Conservation (phyloP, 768 basidiomycete genomes). For the Boletus insuetus region DNA sequence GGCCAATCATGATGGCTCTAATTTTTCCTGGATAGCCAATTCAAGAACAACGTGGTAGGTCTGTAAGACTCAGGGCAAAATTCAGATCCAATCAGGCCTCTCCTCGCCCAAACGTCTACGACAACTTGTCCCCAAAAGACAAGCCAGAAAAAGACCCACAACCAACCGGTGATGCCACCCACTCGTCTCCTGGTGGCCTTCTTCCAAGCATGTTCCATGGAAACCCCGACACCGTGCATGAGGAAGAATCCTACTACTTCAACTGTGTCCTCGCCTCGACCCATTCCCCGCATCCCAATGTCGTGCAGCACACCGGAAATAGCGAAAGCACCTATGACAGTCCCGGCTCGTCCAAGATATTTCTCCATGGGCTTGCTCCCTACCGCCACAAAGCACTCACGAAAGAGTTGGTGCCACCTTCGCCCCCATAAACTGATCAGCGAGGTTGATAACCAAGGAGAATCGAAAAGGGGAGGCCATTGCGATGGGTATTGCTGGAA, state of each 20-base stretch:
- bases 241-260: constrained; percentile 52
- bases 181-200: constrained; percentile 43
- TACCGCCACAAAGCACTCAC: constrained; percentile 52
- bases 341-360: constrained; percentile 47
- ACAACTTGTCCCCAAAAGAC: constrained; percentile 46
- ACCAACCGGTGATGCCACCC: constrained; percentile 44
- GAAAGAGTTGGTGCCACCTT: constrained; percentile 71
- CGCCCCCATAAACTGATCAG: constrained; percentile 60
- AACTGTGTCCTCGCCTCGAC: constrained; percentile 45
- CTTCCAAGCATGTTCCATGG: constrained; percentile 49
- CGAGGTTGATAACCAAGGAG: constrained; percentile 57
- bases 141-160: constrained; percentile 53
- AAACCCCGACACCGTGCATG: constrained; percentile 50
- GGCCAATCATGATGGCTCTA: not conserved
- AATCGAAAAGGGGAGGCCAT: constrained; percentile 64
- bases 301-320: constrained; percentile 62
- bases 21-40: constrained; percentile 6
- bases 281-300: constrained; percentile 57
- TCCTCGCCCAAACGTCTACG: constrained; percentile 40
- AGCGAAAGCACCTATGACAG: constrained; percentile 56
- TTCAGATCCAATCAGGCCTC: constrained; percentile 18
- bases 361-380: constrained; percentile 44
- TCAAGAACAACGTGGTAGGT: constrained; percentile 15
- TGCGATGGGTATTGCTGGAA: constrained; percentile 48
- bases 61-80: constrained; percentile 16